Evolutionary conservation across 1,284 basidiomycete species (phyloP), one percentile per base, ranked within the genome.

Genomic region (Tilletia setariae): DNA sequence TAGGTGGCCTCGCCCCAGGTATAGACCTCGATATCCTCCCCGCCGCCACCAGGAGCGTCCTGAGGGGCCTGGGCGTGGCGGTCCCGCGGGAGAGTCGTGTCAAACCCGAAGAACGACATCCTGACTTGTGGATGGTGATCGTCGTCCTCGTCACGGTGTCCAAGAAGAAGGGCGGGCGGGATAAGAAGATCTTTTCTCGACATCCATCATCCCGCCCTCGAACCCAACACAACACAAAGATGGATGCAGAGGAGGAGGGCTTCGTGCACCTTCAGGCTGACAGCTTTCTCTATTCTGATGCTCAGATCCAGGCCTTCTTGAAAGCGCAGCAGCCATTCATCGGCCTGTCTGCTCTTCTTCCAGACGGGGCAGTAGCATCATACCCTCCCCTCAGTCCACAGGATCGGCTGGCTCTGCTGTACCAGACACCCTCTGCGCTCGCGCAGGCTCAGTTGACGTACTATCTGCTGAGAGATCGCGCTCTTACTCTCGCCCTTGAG

Each of bases 1-100:
- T 93, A 93, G 75, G 89, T 89, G 63, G 93, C 92, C 76, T 91
- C 90, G 23, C 91, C 92, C 91, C 91, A 93, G 56, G 90, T 92
- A 84, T 91, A 92, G 64, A 91, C 85, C 63, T 96, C 86, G 84
- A 93, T 89, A 77, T 91, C 92, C 72, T 88, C 87, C 74, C 35
- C 35, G 35, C 35, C 35, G 4, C 35, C 11, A 40, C 35, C 35
- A 40, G 35, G 11, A 40, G 35, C 35, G 11, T 40, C 35, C 35
- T 40, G 35, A 40, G 35, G n/a, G 21, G 56, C 56, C 25, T 59
- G 25, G 13, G 25, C 23, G 11, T n/a, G 25, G 16, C 65, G 59
- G 21, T 76, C 74, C 61, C 71, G 67, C 49, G 80, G 79, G 23
- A 82, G 75, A 53, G 70, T 72, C 40, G 77, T 76, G 69, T 82